These are phyloP conservation scores for Batrachochytrium dendrobatidis DNA, from an alignment of 371 early-diverging fungal species.

Conservation along the genomic window DNA sequence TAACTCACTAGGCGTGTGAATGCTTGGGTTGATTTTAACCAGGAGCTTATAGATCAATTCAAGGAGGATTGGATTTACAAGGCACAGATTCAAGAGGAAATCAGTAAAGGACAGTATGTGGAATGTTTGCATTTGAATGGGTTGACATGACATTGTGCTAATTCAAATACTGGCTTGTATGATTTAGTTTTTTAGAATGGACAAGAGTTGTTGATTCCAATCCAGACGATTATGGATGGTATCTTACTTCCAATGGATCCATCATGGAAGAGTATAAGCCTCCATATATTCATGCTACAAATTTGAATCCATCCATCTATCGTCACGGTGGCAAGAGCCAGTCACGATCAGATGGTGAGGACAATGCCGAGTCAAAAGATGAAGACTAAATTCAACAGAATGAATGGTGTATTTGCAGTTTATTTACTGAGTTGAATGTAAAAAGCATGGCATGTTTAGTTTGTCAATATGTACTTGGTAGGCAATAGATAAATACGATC, in stretches of 20 bases:
- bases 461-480: too few relatives aligned
- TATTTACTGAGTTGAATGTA: too few relatives aligned
- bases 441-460: neutral
- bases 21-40: neutral
- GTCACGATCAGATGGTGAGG: too few relatives aligned
- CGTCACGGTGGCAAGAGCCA: too few relatives aligned
- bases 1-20: neutral
- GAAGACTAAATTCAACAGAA: too few relatives aligned
- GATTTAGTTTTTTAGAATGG: slow-evolving; percentile 65
- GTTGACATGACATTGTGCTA: neutral
- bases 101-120: slow-evolving; percentile 42
- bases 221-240: slow-evolving; percentile 29
- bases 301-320: too few relatives aligned
- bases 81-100: slow-evolving; percentile 66
- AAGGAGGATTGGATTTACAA: slow-evolving; percentile 74
- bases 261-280: slow-evolving; percentile 23
- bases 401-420: too few relatives aligned
- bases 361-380: too few relatives aligned
- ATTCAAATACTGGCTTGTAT: neutral
- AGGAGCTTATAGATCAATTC: slow-evolving; percentile 70
- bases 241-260: slow-evolving; percentile 21
- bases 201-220: slow-evolving; percentile 46
- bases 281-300: neutral
- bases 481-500: too few relatives aligned
- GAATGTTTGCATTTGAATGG: neutral